phyloP scores from a whole-genome alignment of 2,329 filamentous ascomycete species.

The Fusarium nurragi region DNA sequence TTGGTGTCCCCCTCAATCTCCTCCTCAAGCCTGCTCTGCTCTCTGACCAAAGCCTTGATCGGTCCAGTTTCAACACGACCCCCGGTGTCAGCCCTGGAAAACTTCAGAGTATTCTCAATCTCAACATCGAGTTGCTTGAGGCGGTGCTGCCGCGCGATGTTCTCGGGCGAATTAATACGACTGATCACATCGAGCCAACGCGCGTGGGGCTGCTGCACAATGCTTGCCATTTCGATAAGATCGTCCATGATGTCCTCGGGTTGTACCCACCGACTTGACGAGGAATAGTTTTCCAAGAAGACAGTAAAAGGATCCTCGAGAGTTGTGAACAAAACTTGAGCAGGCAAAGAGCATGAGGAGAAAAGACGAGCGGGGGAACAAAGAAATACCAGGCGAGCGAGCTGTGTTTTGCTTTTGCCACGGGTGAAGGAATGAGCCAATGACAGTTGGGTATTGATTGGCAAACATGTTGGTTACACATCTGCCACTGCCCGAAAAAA shows the following conservation, averaged over 20 bases:
- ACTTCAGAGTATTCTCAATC: neutral
- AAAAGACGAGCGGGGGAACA: neutral
- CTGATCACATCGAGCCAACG: neutral
- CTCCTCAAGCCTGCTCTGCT: neutral
- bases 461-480: neutral
- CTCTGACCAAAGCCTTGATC: neutral
- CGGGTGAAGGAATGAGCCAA: neutral
- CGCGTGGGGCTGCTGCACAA: constrained; percentile 44
- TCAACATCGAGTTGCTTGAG: neutral
- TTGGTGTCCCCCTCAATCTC: neutral
- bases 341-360: neutral
- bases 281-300: too few relatives aligned
- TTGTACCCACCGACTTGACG: neutral
- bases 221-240: neutral
- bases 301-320: too few relatives aligned
- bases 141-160: neutral
- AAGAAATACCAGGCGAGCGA: neutral
- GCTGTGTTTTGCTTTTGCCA: neutral
- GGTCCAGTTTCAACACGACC: neutral
- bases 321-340: too few relatives aligned
- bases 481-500: neutral
- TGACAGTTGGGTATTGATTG: neutral
- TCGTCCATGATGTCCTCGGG: neutral
- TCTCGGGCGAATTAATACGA: neutral
- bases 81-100: neutral